Evolutionary conservation across 1,284 basidiomycete species (phyloP).

Genomic region (Cutaneotrichosporon spelunceum): DNA sequence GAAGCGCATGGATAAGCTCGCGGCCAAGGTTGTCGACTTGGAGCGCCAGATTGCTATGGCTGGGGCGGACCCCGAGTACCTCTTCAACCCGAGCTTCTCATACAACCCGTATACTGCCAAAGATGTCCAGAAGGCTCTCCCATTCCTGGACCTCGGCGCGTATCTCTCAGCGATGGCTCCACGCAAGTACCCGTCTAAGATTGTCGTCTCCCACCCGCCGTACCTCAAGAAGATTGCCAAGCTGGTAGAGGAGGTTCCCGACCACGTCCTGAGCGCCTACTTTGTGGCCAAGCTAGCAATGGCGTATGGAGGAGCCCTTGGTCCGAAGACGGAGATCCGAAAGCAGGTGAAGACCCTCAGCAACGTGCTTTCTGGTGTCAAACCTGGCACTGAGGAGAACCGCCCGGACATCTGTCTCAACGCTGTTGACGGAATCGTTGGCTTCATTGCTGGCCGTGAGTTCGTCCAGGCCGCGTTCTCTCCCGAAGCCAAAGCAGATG

Average conservation of each 20-base stretch:
- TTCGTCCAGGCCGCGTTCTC: slow-evolving; percentile 86
- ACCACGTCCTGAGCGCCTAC: slow-evolving; percentile 73
- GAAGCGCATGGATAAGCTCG: slow-evolving; percentile 61
- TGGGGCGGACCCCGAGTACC: slow-evolving; percentile 69
- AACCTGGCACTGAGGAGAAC: slow-evolving; percentile 79
- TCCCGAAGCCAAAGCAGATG: slow-evolving; percentile 73
- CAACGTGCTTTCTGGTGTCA: slow-evolving; percentile 75
- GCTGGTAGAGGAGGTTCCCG: slow-evolving; percentile 66
- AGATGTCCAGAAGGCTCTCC: slow-evolving; percentile 67
- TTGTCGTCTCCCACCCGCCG: slow-evolving; percentile 80
- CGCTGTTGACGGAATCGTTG: slow-evolving; percentile 52
- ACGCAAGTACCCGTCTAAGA: slow-evolving; percentile 66
- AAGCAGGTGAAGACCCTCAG: slow-evolving; percentile 65
- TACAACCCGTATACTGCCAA: slow-evolving; percentile 79
- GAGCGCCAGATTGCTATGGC: slow-evolving; percentile 77
- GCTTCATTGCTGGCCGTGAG: slow-evolving; percentile 57
- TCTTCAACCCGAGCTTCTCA: slow-evolving; percentile 70
- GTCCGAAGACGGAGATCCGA: slow-evolving; percentile 70
- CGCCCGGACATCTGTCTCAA: slow-evolving; percentile 62
- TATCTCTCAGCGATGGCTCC: slow-evolving; percentile 84
- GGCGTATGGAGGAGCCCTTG: slow-evolving; percentile 64
- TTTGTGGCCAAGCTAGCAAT: slow-evolving; percentile 70
- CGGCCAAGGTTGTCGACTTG: slow-evolving; percentile 71
- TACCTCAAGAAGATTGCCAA: slow-evolving; percentile 67
- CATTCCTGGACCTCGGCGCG: slow-evolving; percentile 73